phyloP scores from a whole-genome alignment of 1,284 basidiomycete genomes.

The Ceratobasidium sp. region DNA sequence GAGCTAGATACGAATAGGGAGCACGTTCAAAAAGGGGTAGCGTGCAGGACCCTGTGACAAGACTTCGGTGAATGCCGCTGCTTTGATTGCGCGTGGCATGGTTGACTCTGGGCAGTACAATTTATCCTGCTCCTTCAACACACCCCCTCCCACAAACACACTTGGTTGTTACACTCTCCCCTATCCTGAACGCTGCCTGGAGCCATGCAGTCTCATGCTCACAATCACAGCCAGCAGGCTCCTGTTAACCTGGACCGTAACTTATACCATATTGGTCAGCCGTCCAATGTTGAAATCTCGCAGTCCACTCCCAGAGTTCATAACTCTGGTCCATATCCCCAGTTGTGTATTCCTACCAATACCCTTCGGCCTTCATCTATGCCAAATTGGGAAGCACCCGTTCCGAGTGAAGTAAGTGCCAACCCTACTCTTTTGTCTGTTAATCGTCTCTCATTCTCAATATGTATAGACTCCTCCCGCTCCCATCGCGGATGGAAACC shows the following conservation, averaged over 20 bases:
- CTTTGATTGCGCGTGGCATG: slow-evolving; percentile 24
- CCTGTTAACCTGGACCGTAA: background rate
- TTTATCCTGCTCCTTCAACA: slow-evolving; percentile 1
- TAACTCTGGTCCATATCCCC: background rate
- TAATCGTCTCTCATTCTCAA: background rate
- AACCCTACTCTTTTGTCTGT: background rate
- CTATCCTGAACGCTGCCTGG: background rate
- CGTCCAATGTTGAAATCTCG: background rate
- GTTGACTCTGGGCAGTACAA: background rate
- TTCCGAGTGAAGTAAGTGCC: slow-evolving; percentile 5
- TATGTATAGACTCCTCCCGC: too few species aligned
- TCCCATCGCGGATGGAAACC: too few species aligned
- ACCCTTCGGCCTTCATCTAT: background rate
- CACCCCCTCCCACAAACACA: background rate
- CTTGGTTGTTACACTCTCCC: background rate
- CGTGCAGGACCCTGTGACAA: background rate
- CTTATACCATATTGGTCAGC: background rate
- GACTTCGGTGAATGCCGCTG: background rate
- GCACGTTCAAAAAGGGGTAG: background rate
- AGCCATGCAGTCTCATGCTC: background rate
- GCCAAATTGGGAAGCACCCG: slow-evolving; percentile 15
- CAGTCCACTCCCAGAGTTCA: background rate
- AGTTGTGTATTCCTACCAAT: background rate
- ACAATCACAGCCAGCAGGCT: too few species aligned
- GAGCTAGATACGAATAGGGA: too few species aligned